Evolutionary conservation across 176 grass and related monocot species (phyloP).

Genomic region (Dactylis glomerata): DNA sequence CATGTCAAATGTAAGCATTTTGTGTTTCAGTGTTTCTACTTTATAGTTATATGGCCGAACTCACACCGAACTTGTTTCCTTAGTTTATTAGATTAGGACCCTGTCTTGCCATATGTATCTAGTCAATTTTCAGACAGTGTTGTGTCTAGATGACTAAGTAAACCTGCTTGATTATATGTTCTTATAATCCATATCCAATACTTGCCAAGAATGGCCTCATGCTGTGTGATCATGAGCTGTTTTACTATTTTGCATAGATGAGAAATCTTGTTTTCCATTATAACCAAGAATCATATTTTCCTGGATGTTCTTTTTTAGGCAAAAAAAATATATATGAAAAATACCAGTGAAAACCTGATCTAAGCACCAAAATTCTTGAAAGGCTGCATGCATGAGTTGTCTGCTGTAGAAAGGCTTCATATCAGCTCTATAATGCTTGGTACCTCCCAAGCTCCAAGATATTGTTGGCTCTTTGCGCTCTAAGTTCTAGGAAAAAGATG

Average conservation of each 20-base stretch:
- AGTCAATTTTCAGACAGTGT: not conserved
- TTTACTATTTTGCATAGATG: not conserved
- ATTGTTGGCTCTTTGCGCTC: too few species aligned
- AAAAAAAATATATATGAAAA: not conserved
- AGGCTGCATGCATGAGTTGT: conserved; percentile 9
- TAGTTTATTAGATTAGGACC: not conserved
- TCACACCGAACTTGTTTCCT: not conserved
- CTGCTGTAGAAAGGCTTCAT: not conserved
- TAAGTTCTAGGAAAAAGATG: not conserved
- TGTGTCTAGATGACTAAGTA: not conserved
- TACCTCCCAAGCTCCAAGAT: not conserved
- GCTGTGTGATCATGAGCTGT: not conserved
- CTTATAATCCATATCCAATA: not conserved
- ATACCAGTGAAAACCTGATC: not conserved
- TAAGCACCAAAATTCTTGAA: not conserved
- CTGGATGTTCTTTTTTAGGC: not conserved
- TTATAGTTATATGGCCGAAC: not conserved
- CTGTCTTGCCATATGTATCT: not conserved
- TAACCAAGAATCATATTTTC: not conserved
- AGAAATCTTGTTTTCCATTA: not conserved
- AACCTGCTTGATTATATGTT: not conserved
- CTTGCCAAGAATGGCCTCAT: not conserved
- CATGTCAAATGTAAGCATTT: conserved; percentile 39
- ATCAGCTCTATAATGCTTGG: not conserved
- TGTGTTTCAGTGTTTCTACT: too few species aligned